Conservation (phyloP, 1,284 basidiomycete species). For the Fomitopsis pinicola region DNA sequence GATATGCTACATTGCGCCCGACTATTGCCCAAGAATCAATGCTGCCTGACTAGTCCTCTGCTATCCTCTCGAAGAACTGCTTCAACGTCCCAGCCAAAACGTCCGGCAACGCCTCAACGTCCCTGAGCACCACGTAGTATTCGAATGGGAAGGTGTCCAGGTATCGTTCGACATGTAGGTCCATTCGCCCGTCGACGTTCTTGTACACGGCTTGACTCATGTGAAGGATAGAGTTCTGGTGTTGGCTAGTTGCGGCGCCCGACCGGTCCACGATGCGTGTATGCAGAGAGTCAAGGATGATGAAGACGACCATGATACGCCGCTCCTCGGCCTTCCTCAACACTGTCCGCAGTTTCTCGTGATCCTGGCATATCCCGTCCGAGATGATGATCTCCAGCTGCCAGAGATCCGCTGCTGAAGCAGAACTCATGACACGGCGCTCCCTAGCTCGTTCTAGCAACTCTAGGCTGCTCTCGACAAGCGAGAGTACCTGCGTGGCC, state of each 20-base stretch:
- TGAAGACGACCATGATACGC: conserved; percentile 94
- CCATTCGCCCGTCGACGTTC: conserved; percentile 80
- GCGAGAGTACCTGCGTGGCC: conserved; percentile 83
- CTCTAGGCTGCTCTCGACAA: conserved; percentile 82
- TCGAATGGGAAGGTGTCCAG: conserved; percentile 98
- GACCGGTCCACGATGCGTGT: conserved; percentile 11
- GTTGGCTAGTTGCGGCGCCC: conserved; percentile 8
- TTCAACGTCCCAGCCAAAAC: conserved; percentile 89
- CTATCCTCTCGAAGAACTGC: conserved; percentile 85
- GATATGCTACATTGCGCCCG: neutral
- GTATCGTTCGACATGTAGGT: conserved; percentile 88
- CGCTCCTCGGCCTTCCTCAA: conserved; percentile 88
- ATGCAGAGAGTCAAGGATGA: conserved; percentile 90
- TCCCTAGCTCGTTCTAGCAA: conserved; percentile 78
- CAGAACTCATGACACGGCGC: conserved; percentile 51
- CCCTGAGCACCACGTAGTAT: conserved; percentile 91
- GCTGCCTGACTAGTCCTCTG: conserved; percentile 45
- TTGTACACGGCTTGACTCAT: conserved; percentile 94
- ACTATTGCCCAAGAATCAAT: too few relatives aligned
- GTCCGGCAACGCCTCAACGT: conserved; percentile 90
- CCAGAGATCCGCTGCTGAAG: conserved; percentile 86
- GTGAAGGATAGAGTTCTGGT: conserved; percentile 79
- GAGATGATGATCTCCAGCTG: conserved; percentile 98
- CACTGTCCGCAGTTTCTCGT: conserved; percentile 78
- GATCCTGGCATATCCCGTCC: conserved; percentile 97